Percentiles rank a stretch among this genome's conserved stretches.
Evolutionary conservation across 768 basidiomycete species (phyloP).

Genomic region (Boletellus sp.): DNA sequence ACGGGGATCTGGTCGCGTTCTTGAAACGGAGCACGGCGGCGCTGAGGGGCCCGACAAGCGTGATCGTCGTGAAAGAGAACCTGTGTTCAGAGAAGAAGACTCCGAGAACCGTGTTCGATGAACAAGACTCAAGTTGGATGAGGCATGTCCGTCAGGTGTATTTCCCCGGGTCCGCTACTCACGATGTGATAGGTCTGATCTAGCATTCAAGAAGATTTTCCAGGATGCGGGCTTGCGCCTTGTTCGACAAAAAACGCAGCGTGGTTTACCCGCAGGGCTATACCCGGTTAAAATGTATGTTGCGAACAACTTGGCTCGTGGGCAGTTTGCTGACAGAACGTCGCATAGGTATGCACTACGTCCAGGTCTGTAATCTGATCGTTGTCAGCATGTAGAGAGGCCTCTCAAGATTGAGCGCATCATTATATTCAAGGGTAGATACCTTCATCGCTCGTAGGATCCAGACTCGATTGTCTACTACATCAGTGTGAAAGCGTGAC

Average conservation of each 20-base stretch:
- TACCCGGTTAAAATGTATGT: conserved; percentile 85
- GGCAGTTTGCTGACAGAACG: conserved; percentile 7
- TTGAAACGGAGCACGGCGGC: conserved; percentile 60
- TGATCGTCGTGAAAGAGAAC: conserved; percentile 93
- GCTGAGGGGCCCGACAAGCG: conserved; percentile 48
- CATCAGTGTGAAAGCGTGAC: conserved; percentile 30
- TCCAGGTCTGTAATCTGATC: conserved; percentile 3
- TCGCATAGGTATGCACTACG: conserved; percentile 26
- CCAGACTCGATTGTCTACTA: neutral
- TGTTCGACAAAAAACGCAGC: conserved; percentile 71
- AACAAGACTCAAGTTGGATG: conserved; percentile 85
- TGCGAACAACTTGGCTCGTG: neutral
- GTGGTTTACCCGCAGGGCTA: conserved; percentile 77
- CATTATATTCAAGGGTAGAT: neutral
- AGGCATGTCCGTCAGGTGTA: conserved; percentile 46
- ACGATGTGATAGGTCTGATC: conserved; percentile 61
- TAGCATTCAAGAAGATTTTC: conserved; percentile 78
- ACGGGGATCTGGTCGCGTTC: conserved; percentile 75
- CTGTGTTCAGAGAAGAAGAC: conserved; percentile 63
- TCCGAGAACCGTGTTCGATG: conserved; percentile 64
- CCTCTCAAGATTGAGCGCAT: neutral
- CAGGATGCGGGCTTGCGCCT: conserved; percentile 66
- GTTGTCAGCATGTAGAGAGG: neutral
- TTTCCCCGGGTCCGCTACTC: conserved; percentile 3
- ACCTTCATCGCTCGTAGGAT: too few relatives aligned